A percentile compares a stretch with the other conserved stretches of the same genome.
These are phyloP conservation scores for Cladochytrium replicatum DNA, from an alignment of 192 early-diverging fungal species.

Conservation along the genomic window DNA sequence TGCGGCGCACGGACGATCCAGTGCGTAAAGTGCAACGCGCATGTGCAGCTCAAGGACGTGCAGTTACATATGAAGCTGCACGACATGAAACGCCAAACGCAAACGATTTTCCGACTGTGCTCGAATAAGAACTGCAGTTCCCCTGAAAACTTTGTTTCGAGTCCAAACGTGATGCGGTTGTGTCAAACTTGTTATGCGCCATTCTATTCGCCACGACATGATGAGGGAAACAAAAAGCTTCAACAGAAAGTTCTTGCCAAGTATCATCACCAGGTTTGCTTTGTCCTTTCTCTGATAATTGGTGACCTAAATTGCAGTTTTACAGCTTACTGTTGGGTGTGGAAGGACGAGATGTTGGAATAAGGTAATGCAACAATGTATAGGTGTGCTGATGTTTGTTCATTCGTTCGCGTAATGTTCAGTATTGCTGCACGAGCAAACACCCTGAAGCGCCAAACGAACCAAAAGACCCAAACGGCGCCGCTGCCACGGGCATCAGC, in stretches of 20 bases:
- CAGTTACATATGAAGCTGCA: conserved; percentile 63
- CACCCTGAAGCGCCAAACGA: too few species aligned
- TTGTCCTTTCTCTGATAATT: too few species aligned
- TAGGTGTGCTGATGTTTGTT: too few species aligned
- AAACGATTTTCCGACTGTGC: conserved; percentile 45
- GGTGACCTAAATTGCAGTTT: too few species aligned
- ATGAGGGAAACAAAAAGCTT: conserved; percentile 65
- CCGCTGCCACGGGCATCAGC: too few species aligned
- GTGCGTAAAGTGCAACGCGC: conserved; percentile 64
- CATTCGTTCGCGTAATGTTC: too few species aligned
- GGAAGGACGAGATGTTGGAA: too few species aligned
- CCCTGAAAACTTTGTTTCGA: conserved; percentile 21
- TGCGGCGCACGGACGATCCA: conserved; percentile 78
- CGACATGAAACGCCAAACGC: conserved; percentile 49
- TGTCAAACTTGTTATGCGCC: conserved; percentile 75
- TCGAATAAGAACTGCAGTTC: conserved; percentile 61
- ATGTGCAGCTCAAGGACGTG: conserved; percentile 71
- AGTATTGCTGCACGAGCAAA: too few species aligned
- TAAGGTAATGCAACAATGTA: too few species aligned
- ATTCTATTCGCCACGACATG: conserved; percentile 65
- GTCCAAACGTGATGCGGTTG: conserved; percentile 47
- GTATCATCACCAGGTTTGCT: conserved; percentile 73
- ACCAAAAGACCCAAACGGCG: too few species aligned
- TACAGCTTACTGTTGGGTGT: too few species aligned
- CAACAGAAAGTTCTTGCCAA: conserved; percentile 55